These are phyloP conservation scores for Cucumis melo DNA, from an alignment of 306 rosid genomes.

Conservation along the genomic window DNA sequence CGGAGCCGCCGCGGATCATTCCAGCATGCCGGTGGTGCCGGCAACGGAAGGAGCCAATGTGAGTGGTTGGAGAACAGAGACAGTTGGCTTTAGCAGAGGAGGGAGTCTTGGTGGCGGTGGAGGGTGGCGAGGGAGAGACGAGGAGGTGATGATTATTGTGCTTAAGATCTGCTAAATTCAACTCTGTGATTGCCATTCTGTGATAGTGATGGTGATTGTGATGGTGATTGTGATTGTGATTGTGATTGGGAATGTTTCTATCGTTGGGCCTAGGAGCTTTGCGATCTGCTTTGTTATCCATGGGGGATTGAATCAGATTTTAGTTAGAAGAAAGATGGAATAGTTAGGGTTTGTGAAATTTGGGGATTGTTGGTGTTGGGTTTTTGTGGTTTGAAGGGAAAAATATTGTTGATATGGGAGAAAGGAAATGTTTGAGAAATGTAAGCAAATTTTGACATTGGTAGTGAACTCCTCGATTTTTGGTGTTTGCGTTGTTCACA, in stretches of 20 bases:
- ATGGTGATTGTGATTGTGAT: too few species aligned
- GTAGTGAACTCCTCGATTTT: neutral
- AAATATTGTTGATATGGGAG: neutral
- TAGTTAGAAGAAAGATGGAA: neutral
- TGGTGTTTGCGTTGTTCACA: neutral
- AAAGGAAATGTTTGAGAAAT: neutral
- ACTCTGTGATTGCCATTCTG: neutral
- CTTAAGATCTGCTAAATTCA: neutral
- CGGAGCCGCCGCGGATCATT: neutral
- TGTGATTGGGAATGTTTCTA: neutral
- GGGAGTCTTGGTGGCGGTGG: neutral
- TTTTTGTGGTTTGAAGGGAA: too few species aligned
- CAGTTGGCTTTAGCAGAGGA: neutral
- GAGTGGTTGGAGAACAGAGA: slow-evolving; percentile 2
- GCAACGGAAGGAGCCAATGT: slow-evolving; percentile 1
- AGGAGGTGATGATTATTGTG: neutral
- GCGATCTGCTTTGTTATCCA: neutral
- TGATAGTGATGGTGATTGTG: neutral
- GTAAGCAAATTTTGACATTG: neutral
- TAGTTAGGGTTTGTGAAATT: neutral
- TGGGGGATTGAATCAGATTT: neutral
- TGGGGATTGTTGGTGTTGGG: neutral
- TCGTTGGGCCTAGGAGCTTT: neutral
- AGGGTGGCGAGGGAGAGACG: neutral
- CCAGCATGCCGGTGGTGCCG: neutral